A percentile compares a stretch with the other conserved stretches of the same genome.
phyloP scores from a whole-genome alignment of 1,284 basidiomycete species.

The Phylloboletellus chloephorus region DNA sequence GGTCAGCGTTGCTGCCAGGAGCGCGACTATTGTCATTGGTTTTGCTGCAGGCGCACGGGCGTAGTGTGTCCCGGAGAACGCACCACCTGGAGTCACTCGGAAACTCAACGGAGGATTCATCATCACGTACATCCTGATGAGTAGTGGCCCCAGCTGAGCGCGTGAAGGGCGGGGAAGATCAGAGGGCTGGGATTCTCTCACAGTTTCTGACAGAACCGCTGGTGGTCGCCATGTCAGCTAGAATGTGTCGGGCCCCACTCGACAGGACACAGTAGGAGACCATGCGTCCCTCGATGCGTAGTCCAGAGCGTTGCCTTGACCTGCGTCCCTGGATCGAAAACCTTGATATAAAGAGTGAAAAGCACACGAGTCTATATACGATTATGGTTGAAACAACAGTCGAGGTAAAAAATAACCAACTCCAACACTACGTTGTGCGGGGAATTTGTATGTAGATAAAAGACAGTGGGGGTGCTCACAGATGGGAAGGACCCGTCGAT shows the following conservation, averaged over 20 bases:
- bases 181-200: slow-evolving; percentile 6
- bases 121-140: slow-evolving; percentile 24
- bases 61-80: slow-evolving; percentile 19
- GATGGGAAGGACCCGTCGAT: slow-evolving; percentile 16
- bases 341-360: slow-evolving; percentile 8
- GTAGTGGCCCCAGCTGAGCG: slow-evolving; percentile 13
- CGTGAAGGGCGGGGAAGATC: slow-evolving; percentile 4
- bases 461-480: slow-evolving; percentile 3
- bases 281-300: no score
- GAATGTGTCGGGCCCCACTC: not conserved
- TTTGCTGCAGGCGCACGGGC: slow-evolving; percentile 20
- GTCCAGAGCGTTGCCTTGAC: no score
- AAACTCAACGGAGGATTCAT: slow-evolving; percentile 11
- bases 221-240: no score
- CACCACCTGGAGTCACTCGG: slow-evolving; percentile 15
- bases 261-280: no score
- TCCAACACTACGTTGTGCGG: no score
- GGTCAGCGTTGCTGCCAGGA: not conserved
- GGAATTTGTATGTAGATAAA: no score
- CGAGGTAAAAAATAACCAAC: no score
- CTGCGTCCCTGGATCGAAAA: no score
- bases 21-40: no score
- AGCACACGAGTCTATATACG: no score
- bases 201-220: not conserved
- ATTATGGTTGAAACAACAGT: no score